Percentiles rank a stretch among this genome's conserved stretches.
Evolutionary conservation across 163 green algal species (phyloP).

Genomic region (Scenedesmus sp.): DNA sequence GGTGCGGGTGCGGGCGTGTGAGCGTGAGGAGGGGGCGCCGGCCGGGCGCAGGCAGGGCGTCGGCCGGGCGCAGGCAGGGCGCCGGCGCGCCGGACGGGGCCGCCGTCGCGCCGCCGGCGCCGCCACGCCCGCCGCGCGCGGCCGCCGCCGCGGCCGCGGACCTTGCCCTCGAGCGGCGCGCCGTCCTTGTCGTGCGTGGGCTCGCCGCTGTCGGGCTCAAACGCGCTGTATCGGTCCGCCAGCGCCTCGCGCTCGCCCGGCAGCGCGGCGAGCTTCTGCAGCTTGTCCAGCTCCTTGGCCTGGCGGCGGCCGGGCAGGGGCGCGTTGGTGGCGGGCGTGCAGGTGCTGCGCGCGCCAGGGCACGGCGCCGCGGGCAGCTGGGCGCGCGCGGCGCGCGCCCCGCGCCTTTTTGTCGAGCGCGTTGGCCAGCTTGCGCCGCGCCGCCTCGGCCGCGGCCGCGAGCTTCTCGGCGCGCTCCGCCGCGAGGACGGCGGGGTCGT

Average conservation of each 20-base stretch:
- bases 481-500: constrained; percentile 79
- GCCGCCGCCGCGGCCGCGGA: too few species aligned
- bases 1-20: too few species aligned
- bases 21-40: too few species aligned
- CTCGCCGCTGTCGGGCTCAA: constrained; percentile 73
- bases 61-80: too few species aligned
- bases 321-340: too few species aligned
- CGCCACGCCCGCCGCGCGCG: too few species aligned
- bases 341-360: too few species aligned
- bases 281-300: constrained; percentile 71
- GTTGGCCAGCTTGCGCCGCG: constrained; percentile 63
- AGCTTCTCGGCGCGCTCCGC: constrained; percentile 62
- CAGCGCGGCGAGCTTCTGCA: constrained; percentile 66
- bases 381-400: too few species aligned
- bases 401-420: constrained; percentile 68
- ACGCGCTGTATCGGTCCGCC: constrained; percentile 70
- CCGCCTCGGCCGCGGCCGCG: constrained; percentile 55
- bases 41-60: too few species aligned
- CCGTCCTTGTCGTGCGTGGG: constrained; percentile 87
- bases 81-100: background rate
- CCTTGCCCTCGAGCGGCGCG: constrained; percentile 78
- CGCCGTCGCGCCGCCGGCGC: background rate
- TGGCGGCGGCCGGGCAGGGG: too few species aligned
- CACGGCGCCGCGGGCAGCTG: too few species aligned
- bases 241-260: constrained; percentile 62